Base-by-base conservation (phyloP, 1,284 basidiomycete genomes). In the Fomitopsis palustris region DNA sequence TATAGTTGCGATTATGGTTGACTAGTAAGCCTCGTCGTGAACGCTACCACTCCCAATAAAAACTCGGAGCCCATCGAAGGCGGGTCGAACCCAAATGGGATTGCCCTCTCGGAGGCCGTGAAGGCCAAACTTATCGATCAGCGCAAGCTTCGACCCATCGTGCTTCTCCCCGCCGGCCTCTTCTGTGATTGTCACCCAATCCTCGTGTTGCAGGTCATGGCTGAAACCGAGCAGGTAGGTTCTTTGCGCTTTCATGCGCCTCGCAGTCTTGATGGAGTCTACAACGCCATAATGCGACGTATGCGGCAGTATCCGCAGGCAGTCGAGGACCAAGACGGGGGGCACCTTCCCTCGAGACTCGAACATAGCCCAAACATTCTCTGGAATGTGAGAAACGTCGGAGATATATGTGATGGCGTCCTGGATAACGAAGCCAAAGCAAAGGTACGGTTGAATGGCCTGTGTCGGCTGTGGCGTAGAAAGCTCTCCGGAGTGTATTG, bases 201-300 rank as follows among this genome's bases (percentile, higher is more conserved):
- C 86, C 7, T 87, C 85, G 67, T 92, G 89, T 3, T 82, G 73
- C 29, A 90, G 75, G 33, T 84, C 80, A 69, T 92, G 90, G 35
- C 78, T 77, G 69, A 93, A 88, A 4, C 91, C 90, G n/a, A 79
- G 81, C 61, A 91, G 71, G 67, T 93, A 93, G 16, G 82, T 90
- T 63, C 82, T 77, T 55, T 67, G 65, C 2, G 88, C 84, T 29
- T 77, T 75, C 55, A 92, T 72, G 64, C 78, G 75, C 60, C 83
- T 71, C 25, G 87, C 83, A 1, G 79, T 71, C 16, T 70, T 74
- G 6, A 90, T 72, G 6, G 89, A 78, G 60, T 86, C 79, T 53
- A 74, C 77, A 16, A 93, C 64, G 0, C 90, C 90, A 64, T 89
- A 81, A 71, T 93, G 92, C 7, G 90, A 92, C 21, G 78, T 83